These are phyloP conservation scores for maize (Zea mays) DNA, from an alignment of 176 grass and related monocot species.

Conservation along the genomic window DNA sequence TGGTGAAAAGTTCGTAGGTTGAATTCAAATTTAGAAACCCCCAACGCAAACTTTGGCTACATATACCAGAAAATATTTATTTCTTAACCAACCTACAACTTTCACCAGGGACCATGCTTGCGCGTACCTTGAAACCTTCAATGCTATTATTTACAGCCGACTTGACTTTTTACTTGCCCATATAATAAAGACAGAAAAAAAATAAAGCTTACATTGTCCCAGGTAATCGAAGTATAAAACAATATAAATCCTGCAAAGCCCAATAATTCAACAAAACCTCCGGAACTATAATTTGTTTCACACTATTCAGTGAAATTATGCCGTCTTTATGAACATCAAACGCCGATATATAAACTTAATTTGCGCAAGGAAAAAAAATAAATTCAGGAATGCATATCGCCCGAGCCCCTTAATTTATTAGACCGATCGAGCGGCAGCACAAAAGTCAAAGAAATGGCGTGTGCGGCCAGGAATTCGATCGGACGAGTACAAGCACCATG, in stretches of 20 bases:
- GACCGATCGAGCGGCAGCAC: not conserved
- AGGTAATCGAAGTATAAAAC: no score
- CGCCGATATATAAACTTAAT: not conserved
- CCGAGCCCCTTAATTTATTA: not conserved
- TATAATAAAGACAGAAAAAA: not conserved
- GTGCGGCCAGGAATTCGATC: not conserved
- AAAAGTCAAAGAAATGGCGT: constrained; percentile 26
- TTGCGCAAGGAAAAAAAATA: not conserved
- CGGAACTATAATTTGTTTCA: not conserved
- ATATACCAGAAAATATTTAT: not conserved
- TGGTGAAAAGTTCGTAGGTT: not conserved
- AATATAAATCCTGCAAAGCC: not conserved
- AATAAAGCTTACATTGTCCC: no score
- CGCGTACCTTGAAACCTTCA: not conserved
- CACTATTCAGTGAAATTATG: not conserved
- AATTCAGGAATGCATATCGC: not conserved
- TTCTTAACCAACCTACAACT: not conserved
- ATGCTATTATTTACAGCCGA: not conserved
- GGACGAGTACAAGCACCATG: constrained; percentile 11
- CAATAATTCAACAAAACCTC: not conserved
- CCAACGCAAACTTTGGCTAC: not conserved
- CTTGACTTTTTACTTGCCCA: not conserved
- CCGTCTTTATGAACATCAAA: not conserved
- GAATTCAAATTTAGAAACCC: not conserved
- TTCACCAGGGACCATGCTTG: not conserved